Percentiles rank a stretch among this genome's conserved stretches.
These are phyloP conservation scores for Moesziomyces sp. DNA, from an alignment of 1,284 basidiomycete species.

Conservation along the genomic window DNA sequence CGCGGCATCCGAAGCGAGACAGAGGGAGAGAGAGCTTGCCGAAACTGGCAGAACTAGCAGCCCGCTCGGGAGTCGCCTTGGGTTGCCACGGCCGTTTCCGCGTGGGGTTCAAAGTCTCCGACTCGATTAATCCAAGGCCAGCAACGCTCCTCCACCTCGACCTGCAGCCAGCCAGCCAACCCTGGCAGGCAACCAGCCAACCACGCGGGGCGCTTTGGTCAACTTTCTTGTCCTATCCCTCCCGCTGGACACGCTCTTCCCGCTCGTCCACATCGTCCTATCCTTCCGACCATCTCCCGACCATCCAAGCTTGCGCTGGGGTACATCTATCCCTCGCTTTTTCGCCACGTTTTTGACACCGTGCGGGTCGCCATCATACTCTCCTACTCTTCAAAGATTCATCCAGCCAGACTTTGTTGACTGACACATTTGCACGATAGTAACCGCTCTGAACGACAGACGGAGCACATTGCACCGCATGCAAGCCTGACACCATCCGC, in stretches of 20 bases:
- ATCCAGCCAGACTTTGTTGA: too few relatives aligned
- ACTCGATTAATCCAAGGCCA: neutral
- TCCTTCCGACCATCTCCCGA: neutral
- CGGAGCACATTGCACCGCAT: neutral
- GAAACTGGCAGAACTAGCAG: neutral
- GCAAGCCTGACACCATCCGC: neutral
- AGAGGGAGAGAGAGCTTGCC: too few relatives aligned
- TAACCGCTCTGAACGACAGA: too few relatives aligned
- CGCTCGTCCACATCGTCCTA: neutral
- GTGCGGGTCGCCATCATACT: too few relatives aligned
- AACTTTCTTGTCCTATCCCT: neutral
- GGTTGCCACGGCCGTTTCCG: neutral
- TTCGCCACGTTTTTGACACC: too few relatives aligned
- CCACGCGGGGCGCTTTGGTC: constrained; percentile 8
- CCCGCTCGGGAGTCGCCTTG: too few relatives aligned
- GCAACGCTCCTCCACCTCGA: neutral
- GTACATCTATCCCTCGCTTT: too few relatives aligned
- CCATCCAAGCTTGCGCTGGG: neutral
- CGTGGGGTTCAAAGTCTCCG: neutral
- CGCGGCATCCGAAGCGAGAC: neutral
- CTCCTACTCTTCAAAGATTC: too few relatives aligned
- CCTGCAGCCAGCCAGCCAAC: neutral
- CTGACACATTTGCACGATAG: too few relatives aligned
- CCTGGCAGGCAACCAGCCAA: neutral
- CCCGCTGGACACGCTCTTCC: neutral